Percentiles rank a stretch among this genome's conserved stretches.
phyloP scores from a whole-genome alignment of 495 filamentous ascomycete species.

The Delitschia confertaspora region DNA sequence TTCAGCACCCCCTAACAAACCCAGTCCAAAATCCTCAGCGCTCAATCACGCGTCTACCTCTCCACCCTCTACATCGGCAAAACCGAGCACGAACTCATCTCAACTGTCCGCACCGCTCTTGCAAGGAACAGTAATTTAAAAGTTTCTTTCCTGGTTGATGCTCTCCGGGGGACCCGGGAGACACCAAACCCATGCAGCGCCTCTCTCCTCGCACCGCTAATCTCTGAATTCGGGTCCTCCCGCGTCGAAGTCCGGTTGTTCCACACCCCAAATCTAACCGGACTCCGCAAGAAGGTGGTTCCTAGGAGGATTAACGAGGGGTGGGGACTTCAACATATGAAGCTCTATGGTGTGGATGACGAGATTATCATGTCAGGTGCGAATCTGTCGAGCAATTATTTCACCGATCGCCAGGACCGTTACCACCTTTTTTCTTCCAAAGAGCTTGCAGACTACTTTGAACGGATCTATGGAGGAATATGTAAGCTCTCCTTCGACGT shows the following conservation, averaged over 20 bases:
- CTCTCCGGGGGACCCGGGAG: slow-evolving; percentile 84
- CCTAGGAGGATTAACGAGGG: slow-evolving; percentile 92
- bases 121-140: slow-evolving; percentile 62
- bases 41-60: slow-evolving; percentile 72
- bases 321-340: slow-evolving; percentile 99
- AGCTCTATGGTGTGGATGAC: slow-evolving; percentile 93
- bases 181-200: slow-evolving; percentile 81
- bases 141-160: slow-evolving; percentile 89
- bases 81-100: slow-evolving; percentile 81
- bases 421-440: slow-evolving; percentile 84
- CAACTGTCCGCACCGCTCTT: slow-evolving; percentile 68
- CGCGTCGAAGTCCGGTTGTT: slow-evolving; percentile 95
- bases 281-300: slow-evolving; percentile 69
- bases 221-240: slow-evolving; percentile 71
- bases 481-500: slow-evolving; percentile 76
- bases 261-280: slow-evolving; percentile 93
- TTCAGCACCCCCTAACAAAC: not conserved
- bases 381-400: slow-evolving; percentile 90
- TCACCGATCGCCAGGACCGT: slow-evolving; percentile 87
- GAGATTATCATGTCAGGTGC: slow-evolving; percentile 93
- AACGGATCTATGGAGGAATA: slow-evolving; percentile 63
- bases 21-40: slow-evolving; percentile 69
- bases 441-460: slow-evolving; percentile 75
- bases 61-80: slow-evolving; percentile 95
- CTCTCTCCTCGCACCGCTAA: slow-evolving; percentile 72